Conservation (phyloP, 2,329 filamentous ascomycete species). For the Aspergillus alliaceus region DNA sequence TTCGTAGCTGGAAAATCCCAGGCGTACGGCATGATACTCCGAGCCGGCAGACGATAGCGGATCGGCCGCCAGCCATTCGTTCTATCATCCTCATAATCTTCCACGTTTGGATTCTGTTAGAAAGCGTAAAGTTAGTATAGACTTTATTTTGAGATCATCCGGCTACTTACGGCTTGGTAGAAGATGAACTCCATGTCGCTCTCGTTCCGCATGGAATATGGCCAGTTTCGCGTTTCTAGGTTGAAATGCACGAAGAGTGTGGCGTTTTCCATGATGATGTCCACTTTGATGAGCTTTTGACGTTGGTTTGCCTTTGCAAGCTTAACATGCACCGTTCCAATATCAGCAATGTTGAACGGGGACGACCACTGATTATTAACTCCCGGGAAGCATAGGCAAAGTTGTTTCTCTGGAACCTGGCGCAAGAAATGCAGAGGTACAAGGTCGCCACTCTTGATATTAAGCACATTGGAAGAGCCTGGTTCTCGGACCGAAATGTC, state of each 20-base stretch:
- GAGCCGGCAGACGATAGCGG: slow-evolving; percentile 83
- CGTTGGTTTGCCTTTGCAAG: slow-evolving; percentile 86
- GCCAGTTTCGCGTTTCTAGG: slow-evolving; percentile 92
- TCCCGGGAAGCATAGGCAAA: slow-evolving; percentile 89
- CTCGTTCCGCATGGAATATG: slow-evolving; percentile 97
- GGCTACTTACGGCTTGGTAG: slow-evolving; percentile 68
- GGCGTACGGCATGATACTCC: slow-evolving; percentile 98
- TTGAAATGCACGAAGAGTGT: slow-evolving; percentile 92
- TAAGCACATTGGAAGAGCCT: slow-evolving; percentile 82
- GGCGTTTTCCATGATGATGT: slow-evolving; percentile 87
- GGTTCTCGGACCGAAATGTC: slow-evolving; percentile 88
- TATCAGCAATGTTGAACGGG: slow-evolving; percentile 93
- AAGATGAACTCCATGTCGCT: slow-evolving; percentile 96
- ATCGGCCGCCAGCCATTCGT: slow-evolving; percentile 88
- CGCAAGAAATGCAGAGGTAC: slow-evolving; percentile 88
- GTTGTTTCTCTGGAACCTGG: slow-evolving; percentile 77
- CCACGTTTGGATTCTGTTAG: slow-evolving; percentile 72
- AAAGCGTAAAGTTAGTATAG: neutral
- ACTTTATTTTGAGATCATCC: neutral
- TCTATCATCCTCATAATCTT: slow-evolving; percentile 80
- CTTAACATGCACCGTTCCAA: slow-evolving; percentile 91
- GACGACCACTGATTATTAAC: slow-evolving; percentile 98
- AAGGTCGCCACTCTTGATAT: slow-evolving; percentile 73
- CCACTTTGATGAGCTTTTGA: slow-evolving; percentile 82
- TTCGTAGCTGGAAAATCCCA: slow-evolving; percentile 99